phyloP scores from a whole-genome alignment of 192 early-diverging fungal genomes.

The Mortierella antarctica region DNA sequence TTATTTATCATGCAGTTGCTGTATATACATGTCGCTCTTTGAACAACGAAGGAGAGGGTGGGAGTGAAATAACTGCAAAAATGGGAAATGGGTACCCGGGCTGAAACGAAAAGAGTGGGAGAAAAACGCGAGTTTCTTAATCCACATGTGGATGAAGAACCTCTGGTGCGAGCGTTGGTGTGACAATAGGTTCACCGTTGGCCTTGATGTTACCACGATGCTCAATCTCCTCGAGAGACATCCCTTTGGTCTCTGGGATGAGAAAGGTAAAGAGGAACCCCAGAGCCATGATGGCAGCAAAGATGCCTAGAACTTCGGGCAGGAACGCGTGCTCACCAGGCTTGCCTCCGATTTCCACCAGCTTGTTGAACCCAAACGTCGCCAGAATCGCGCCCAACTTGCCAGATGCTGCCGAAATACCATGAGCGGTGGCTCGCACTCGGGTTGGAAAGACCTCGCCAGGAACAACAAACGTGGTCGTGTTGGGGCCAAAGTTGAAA shows the following conservation, averaged over 20 bases:
- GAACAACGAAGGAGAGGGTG: too few relatives aligned
- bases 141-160: too few relatives aligned
- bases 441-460: slow-evolving; percentile 67
- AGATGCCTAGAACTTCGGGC: slow-evolving; percentile 52
- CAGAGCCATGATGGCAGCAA: slow-evolving; percentile 53
- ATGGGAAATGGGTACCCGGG: too few relatives aligned
- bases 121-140: too few relatives aligned
- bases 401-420: slow-evolving; percentile 75
- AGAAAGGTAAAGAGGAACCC: slow-evolving; percentile 63
- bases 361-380: slow-evolving; percentile 55
- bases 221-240: slow-evolving; percentile 58
- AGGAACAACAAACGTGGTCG: slow-evolving; percentile 78
- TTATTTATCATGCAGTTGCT: too few relatives aligned
- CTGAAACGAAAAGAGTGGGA: too few relatives aligned
- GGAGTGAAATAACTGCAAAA: too few relatives aligned
- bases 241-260: slow-evolving; percentile 76
- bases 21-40: too few relatives aligned
- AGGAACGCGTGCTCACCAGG: slow-evolving; percentile 31
- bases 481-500: slow-evolving; percentile 78
- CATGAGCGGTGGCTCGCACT: slow-evolving; percentile 73
- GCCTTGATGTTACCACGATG: slow-evolving; percentile 10
- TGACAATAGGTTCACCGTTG: neutral
- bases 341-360: slow-evolving; percentile 41
- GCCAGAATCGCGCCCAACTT: slow-evolving; percentile 73
- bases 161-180: neutral